A percentile compares a stretch with the other conserved stretches of the same genome.
Conservation (phyloP, 2,329 filamentous ascomycete species). For the Nemania sp. region DNA sequence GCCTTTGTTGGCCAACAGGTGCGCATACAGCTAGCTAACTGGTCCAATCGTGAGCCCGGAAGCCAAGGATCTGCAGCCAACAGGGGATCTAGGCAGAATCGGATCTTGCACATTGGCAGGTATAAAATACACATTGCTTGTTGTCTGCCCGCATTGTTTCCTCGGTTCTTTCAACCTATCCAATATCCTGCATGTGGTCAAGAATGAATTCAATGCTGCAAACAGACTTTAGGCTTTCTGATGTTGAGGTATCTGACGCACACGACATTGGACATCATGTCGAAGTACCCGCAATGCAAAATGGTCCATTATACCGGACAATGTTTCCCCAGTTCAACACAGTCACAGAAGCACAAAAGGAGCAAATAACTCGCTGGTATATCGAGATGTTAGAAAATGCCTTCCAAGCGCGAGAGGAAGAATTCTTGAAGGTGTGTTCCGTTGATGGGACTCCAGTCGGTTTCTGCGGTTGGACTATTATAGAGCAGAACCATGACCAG, state of each 20-base stretch:
- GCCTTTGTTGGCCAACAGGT: no score
- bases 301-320: constrained; percentile 37
- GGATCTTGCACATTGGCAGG: no score
- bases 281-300: constrained; percentile 36
- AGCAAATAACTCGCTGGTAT: constrained; percentile 39
- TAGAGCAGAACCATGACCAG: constrained; percentile 31
- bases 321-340: constrained; percentile 39
- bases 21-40: no score
- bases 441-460: constrained; percentile 35
- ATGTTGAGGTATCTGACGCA: constrained; percentile 34
- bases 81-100: no score
- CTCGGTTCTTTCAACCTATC: no score
- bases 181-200: not conserved
- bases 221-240: constrained; percentile 35
- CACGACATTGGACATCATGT: constrained; percentile 33
- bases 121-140: no score
- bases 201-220: constrained; percentile 34
- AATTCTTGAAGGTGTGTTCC: constrained; percentile 36
- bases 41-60: no score
- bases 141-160: no score
- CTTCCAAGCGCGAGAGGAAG: constrained; percentile 30
- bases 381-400: constrained; percentile 39
- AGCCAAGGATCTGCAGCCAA: no score
- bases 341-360: constrained; percentile 35
- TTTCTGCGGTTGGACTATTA: constrained; percentile 41